Conservation (phyloP, 2,329 filamentous ascomycete species). For the Venturia pyrina region DNA sequence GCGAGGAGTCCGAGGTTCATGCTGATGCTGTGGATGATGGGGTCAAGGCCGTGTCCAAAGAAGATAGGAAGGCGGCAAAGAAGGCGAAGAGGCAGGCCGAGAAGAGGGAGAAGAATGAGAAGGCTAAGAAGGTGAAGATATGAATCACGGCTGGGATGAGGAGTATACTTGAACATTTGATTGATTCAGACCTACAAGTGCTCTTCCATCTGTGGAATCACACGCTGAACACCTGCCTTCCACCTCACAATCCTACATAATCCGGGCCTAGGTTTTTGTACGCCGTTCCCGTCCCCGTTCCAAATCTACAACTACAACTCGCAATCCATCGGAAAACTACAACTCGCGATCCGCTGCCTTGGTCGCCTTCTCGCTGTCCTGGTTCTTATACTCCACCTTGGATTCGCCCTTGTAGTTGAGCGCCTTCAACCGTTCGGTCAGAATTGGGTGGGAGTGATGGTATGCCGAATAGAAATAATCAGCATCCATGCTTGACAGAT, state of each 20-base stretch:
- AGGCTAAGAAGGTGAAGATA: constrained; percentile 8
- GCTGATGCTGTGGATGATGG: constrained; percentile 12
- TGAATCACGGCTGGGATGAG: not conserved
- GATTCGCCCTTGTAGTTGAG: constrained; percentile 71
- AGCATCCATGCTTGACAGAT: constrained; percentile 95
- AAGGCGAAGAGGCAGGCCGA: constrained; percentile 36
- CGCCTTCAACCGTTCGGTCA: constrained; percentile 85
- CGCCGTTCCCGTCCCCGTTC: not conserved
- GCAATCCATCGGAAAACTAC: not conserved
- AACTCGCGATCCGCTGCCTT: constrained; percentile 70
- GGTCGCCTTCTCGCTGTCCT: constrained; percentile 49
- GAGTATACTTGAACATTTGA: not conserved
- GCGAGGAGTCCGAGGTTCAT: constrained; percentile 13
- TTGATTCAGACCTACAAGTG: not conserved
- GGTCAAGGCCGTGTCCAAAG: constrained; percentile 34
- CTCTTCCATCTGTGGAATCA: not conserved
- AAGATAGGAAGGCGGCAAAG: constrained; percentile 45
- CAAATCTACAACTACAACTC: constrained; percentile 35
- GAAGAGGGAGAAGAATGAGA: constrained; percentile 18
- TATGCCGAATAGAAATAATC: constrained; percentile 98
- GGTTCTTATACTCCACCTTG: constrained; percentile 40
- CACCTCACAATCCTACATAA: not conserved
- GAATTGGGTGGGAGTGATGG: constrained; percentile 95
- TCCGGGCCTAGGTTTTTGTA: not conserved
- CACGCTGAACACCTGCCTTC: not conserved